Conservation (phyloP, 768 basidiomycete genomes). For the Kondoa subrosea region DNA sequence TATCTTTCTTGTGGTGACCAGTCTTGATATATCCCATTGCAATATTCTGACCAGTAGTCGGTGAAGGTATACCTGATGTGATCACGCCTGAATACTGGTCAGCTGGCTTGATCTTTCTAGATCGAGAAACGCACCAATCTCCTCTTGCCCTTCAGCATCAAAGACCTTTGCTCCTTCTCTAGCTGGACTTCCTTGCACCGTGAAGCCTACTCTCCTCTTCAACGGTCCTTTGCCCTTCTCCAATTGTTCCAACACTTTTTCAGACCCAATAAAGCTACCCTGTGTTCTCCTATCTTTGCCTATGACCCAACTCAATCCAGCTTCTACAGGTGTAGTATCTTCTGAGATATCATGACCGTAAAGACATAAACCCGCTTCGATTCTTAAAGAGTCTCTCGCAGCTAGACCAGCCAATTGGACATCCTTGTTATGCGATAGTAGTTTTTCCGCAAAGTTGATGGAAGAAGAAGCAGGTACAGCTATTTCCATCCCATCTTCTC, state of each 20-base stretch:
- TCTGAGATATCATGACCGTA: conserved; percentile 92
- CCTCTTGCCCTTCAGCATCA: not conserved
- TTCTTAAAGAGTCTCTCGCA: conserved; percentile 76
- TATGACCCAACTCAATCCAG: conserved; percentile 81
- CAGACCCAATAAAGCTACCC: conserved; percentile 58
- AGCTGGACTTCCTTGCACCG: conserved; percentile 55
- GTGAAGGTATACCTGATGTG: conserved; percentile 92
- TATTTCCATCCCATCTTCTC: conserved; percentile 88
- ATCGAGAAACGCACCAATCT: not conserved
- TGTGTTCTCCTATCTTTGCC: conserved; percentile 64
- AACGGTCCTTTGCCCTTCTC: conserved; percentile 48
- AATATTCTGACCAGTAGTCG: conserved; percentile 72
- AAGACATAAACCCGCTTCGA: conserved; percentile 93
- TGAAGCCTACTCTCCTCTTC: conserved; percentile 55
- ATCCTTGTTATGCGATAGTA: conserved; percentile 45
- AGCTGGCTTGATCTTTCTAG: conserved; percentile 18
- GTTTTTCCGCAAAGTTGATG: conserved; percentile 47
- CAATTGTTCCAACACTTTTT: conserved; percentile 53
- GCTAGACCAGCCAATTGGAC: conserved; percentile 80
- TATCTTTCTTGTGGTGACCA: conserved; percentile 82
- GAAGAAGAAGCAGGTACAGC: conserved; percentile 16
- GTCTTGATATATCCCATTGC: conserved; percentile 81
- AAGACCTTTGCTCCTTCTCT: conserved; percentile 45
- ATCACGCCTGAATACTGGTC: conserved; percentile 43
- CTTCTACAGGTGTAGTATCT: conserved; percentile 68